Percentiles rank a stretch among this genome's conserved stretches.
These are phyloP conservation scores for Sclerotinia spermophila DNA, from an alignment of 2,329 filamentous ascomycete genomes.

Conservation along the genomic window DNA sequence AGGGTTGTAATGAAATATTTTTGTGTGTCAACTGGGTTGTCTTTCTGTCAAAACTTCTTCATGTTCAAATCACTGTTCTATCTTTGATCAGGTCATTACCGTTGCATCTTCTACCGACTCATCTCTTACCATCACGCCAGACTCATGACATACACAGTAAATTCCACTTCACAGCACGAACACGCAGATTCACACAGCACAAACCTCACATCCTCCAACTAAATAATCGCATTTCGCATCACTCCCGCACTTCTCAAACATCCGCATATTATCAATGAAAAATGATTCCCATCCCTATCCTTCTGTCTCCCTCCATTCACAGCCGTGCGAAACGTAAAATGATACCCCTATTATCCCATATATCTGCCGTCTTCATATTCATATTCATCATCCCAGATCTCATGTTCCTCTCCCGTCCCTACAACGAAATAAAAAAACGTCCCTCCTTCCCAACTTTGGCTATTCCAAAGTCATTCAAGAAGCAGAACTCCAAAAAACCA, in stretches of 20 bases:
- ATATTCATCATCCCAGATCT: background rate
- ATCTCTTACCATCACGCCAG: too few relatives aligned
- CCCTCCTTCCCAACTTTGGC: background rate
- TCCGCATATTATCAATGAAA: background rate
- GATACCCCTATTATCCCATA: too few relatives aligned
- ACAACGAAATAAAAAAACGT: background rate
- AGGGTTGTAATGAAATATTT: constrained; percentile 7
- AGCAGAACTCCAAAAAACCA: background rate
- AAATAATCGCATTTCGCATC: background rate
- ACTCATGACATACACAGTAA: background rate
- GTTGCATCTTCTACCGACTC: too few relatives aligned
- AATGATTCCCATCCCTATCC: background rate
- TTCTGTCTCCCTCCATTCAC: background rate
- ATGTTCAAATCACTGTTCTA: background rate
- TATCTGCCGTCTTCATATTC: background rate
- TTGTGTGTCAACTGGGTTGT: background rate
- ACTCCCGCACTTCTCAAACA: background rate
- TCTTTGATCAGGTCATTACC: too few relatives aligned
- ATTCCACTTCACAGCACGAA: background rate
- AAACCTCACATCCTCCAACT: background rate
- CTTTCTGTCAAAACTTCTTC: background rate
- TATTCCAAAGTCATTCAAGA: background rate
- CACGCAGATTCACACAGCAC: background rate
- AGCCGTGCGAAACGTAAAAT: background rate
- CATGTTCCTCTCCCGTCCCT: background rate